Base-by-base conservation (phyloP, 345 rosid species). In the Microthlaspi erraticum region DNA sequence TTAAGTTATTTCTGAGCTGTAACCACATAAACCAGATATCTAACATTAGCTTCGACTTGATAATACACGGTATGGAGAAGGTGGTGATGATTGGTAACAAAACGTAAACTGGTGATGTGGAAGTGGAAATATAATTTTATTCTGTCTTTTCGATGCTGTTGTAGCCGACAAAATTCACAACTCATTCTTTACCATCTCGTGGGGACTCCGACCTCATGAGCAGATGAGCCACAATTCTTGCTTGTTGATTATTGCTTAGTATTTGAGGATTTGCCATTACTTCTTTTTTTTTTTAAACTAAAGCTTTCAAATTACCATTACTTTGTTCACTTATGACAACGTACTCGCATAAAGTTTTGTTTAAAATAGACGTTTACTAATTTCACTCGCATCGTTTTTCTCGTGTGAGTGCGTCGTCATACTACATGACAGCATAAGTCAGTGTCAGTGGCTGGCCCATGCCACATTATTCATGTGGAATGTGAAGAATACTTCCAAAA, bases 161-260 rank as follows among this genome's bases (percentile, higher is more conserved):
- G 36, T 14, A 26, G 32, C 68, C 68, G 55, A 46, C 68, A 63
- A 46, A 63, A 32, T 10, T n/a, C 6, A 42, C 68, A 46, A 46
- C 51, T 38, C 55, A 63, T 32, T 18, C 55, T 32, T 46, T 45
- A 32, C 68, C 42, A 63, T 5, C 31, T 63, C 46, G 68, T 63
- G 55, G 68, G 67, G 68, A 33, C 68, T 63, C 19, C 38, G 18
- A 16, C 41, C 46, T 31, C 31, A 31, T 63, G 37, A n/a, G n/a
- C n/a, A n/a, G n/a, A n/a, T n/a, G n/a, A 32, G 12, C 68, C 55
- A 63, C 68, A 45, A 42, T 16, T 45, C 8, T 33, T 16, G 12
- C 67, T n/a, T 45, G 18, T 12, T 54, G 13, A 23, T 23, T 23
- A 3, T 23, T 23, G 3, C 2, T 23, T 23, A 23, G 3, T 23